Base-by-base conservation (phyloP, 208 protist genomes). In the Leishmania amazonensis region DNA sequence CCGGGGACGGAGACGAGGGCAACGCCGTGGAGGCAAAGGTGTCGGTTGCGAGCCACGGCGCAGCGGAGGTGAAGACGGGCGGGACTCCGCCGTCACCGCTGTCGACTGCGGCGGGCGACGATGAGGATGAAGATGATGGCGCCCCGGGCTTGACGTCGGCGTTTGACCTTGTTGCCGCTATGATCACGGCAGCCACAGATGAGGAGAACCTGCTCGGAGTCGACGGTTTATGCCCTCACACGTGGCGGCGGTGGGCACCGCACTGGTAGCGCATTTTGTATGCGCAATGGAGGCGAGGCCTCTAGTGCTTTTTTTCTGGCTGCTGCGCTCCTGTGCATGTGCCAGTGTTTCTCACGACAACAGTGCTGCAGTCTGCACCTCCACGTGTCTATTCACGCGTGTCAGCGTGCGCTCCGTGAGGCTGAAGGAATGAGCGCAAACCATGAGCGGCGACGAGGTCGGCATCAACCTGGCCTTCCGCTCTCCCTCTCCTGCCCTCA, bases 181-280 rank as follows among this genome's bases (percentile, higher is more conserved):
- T 97, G 28, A 91, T 97, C 76, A 74, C 58, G 15, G 86, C 85
- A 6, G 88, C 94, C 42, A 88, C 86, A 7, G 77, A 87, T 49
- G 85, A 89, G 73, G 76, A 85, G 45, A 87, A 93, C 38, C 73
- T 94, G 65, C 9, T 93, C 0, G 92, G 91, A 54, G 85, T 89
- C 47, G 77, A 82, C 13, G 75, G 78, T 53, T 68, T 86, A n/a
- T 74, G 83, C 3, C 94, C 91, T 53, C 94, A 97, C 71, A 31
- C 54, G n/a, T 95, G 92, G 91, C 51, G 47, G 53, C 83, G 83
- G 35, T 97, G 94, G 94, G 88, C 92, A 54, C 94, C 94, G 21
- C 94, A 97, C 4, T 97, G 94, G 94, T 97, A 90, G 62, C 45
- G 70, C n/a, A 31, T 51, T 74, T 31, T 31, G 24, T 13, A 53